Evolutionary conservation across 1,284 basidiomycete genomes (phyloP), one percentile per base, ranked within the genome.

Genomic region (Somion occarium): DNA sequence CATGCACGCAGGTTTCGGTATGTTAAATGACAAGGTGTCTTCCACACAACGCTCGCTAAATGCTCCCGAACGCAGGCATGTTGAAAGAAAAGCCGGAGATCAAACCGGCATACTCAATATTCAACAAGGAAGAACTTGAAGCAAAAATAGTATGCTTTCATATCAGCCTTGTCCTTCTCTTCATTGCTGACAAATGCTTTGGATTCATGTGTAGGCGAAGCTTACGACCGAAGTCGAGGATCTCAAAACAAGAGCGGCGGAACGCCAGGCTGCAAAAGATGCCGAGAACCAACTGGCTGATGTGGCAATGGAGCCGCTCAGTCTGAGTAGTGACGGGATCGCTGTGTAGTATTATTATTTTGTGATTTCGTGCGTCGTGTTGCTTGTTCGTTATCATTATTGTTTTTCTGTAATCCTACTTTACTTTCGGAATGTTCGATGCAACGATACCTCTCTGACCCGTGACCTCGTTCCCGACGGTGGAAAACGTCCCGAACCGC

Each of bases 1-100:
- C 64, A 75, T 73, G 59, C 73, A 77, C 55, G 86, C 88, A 19
- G 83, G 83, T 0, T 84, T 81, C 59, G 78, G 88, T 84, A 56
- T 52, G 72, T 63, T 13, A 52, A 5, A 18, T 20, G 34, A 25
- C 4, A 7, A 23, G 9, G 18, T 25, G 12, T 22, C n/a, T 34
- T 43, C 5, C 12, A 5, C 30, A 9, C 11, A 9, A 19, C 41
- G 9, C 9, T 43, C 41, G 11, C 11, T 11, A 19, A 11, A 23
- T 22, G 30, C 22, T 12, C 25, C 34, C 5, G 23, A 2, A 49
- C 45, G n/a, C 50, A 83, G 81, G 75, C 26, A 71, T 76, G 51
- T 58, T 61, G 53, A 77, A 75, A 60, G 69, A 71, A 38, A 59
- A 66, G 4, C 61, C 68, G 1, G 63, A 72, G 0, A 64, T 65